Evolutionary conservation across 2,329 filamentous ascomycete species (phyloP).

Genomic region (Venturia nashicola): DNA sequence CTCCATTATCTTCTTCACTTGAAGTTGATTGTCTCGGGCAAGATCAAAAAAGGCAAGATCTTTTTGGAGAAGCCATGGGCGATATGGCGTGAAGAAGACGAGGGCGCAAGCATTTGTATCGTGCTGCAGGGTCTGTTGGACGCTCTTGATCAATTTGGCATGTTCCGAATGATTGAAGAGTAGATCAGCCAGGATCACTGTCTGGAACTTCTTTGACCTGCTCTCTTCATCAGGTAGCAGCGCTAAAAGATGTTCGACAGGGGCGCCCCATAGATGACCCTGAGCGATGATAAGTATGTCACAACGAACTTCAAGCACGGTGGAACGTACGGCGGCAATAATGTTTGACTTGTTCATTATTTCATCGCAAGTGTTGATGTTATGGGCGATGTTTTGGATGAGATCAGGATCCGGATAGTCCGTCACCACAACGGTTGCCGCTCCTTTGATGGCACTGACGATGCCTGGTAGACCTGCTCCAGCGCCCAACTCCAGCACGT

Average conservation of each 20-base stretch:
- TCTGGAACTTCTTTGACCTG: slow-evolving; percentile 48
- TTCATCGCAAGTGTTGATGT: slow-evolving; percentile 49
- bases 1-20: slow-evolving; percentile 70
- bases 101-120: slow-evolving; percentile 49
- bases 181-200: slow-evolving; percentile 76
- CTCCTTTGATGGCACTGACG: slow-evolving; percentile 61
- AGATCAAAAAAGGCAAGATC: slow-evolving; percentile 80
- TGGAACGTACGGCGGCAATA: slow-evolving; percentile 21
- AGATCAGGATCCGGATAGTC: slow-evolving; percentile 82
- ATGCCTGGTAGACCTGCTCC: slow-evolving; percentile 77
- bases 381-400: slow-evolving; percentile 66
- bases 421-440: slow-evolving; percentile 57
- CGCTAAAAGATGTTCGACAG: slow-evolving; percentile 44
- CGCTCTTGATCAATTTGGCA: slow-evolving; percentile 58
- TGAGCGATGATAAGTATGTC: slow-evolving; percentile 20
- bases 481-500: slow-evolving; percentile 81
- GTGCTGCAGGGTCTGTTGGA: slow-evolving; percentile 53
- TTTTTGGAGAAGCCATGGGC: slow-evolving; percentile 77
- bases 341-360: slow-evolving; percentile 25
- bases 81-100: slow-evolving; percentile 90
- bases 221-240: slow-evolving; percentile 35
- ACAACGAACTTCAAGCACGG: neutral
- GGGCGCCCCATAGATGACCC: slow-evolving; percentile 76
- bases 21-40: slow-evolving; percentile 56
- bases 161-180: slow-evolving; percentile 90